Base-by-base conservation (phyloP, 805 yeast genomes). In the Candida namnaoensis region DNA sequence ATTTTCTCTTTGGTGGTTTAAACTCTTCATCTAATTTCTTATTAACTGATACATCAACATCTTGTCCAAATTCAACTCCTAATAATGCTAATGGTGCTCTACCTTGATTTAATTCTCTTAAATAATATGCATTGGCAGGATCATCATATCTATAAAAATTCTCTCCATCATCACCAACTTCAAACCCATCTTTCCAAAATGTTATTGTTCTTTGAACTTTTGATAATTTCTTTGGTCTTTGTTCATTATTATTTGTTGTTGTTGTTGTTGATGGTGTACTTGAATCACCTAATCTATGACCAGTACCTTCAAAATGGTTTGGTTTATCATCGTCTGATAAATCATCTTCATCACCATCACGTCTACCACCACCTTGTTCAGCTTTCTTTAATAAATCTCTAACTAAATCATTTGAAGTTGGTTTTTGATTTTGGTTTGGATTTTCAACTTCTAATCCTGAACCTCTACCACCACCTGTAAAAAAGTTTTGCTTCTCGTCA, bases 101-200 rank as follows among this genome's bases (percentile, higher is more conserved):
- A 9, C 99, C 99, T 42, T 80, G 74, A 56, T 86, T 84, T 62
- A 93, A 72, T 50, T 90, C 93, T 48, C 79, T 73, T 52, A 93
- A 68, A 48, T 86, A 83, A 36, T 72, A 74, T 38, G 80, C 80
- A 58, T 91, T 93, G n/a, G 74, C 78, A 6, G 96, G 96, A 59
- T 93, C 98, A 54, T 91, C 96, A 59, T 88, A 93, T 44, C 93
- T 71, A 59, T 75, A 82, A 42, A 93, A 71, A 24, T 77, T 76
- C 9, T 27, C 28, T 9, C 32, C 32, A 3, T 98, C 98, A 38
- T 90, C 96, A 30, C 93, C 98, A 25, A 93, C 88, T 47, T 88
- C 87, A 64, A 93, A 93, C 2, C 99, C 99, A 54, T 93, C 91
- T 51, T 80, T 82, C 99, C 99, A 93, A 60, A 93, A 91, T 0